Evolutionary conservation across 2,329 filamentous ascomycete genomes (phyloP).

Genomic region (Sphaerulina musiva): DNA sequence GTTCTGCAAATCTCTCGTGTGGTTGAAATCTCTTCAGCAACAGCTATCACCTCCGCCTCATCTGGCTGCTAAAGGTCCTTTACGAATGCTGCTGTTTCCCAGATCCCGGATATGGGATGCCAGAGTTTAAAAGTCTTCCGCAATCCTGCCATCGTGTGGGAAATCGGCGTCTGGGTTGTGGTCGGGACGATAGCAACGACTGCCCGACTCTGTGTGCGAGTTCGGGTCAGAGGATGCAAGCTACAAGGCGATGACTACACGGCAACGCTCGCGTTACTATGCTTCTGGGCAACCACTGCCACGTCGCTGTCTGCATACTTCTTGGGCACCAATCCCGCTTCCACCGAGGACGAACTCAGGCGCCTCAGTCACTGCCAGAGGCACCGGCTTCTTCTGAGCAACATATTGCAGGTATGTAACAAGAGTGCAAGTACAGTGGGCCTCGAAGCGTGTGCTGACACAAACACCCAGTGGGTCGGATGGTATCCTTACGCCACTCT

Average conservation of each 20-base stretch:
- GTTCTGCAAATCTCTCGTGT: too few relatives aligned
- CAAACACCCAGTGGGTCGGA: neutral
- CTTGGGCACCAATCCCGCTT: neutral
- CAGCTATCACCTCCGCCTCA: neutral
- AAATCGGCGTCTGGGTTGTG: neutral
- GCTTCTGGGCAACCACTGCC: constrained; percentile 28
- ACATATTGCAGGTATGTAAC: neutral
- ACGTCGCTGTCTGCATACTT: neutral
- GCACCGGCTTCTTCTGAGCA: neutral
- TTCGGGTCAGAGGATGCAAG: constrained; percentile 30
- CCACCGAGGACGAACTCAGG: neutral
- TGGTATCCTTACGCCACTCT: constrained; percentile 25
- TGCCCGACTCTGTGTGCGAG: neutral
- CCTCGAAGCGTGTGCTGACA: too few relatives aligned
- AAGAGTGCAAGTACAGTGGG: too few relatives aligned
- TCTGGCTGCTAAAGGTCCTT: neutral
- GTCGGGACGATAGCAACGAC: neutral
- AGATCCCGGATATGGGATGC: neutral
- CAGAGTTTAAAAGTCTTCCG: neutral
- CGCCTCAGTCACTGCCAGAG: neutral
- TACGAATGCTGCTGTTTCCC: neutral
- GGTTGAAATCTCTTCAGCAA: neutral
- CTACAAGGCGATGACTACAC: constrained; percentile 38
- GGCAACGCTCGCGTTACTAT: constrained; percentile 30
- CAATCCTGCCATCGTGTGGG: neutral